phyloP scores from a whole-genome alignment of 2,329 filamentous ascomycete genomes.

The Aureobasidium pullulans region DNA sequence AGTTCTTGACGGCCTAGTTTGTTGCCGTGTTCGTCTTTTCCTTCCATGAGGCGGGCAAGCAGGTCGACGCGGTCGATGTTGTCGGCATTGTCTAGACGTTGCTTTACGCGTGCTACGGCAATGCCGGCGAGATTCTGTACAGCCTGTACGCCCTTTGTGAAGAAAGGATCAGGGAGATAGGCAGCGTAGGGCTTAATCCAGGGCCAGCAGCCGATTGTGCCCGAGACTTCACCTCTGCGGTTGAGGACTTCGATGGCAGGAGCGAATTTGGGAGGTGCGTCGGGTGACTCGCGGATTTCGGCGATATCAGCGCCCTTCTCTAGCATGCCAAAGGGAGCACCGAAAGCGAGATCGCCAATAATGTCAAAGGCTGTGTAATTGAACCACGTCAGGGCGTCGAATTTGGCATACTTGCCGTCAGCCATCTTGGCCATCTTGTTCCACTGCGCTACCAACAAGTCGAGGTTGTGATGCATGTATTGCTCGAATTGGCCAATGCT shows the following conservation, averaged over 20 bases:
- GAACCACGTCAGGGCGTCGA: slow-evolving; percentile 77
- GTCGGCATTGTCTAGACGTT: slow-evolving; percentile 60
- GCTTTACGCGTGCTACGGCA: slow-evolving; percentile 72
- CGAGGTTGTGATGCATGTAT: slow-evolving; percentile 75
- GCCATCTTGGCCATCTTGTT: slow-evolving; percentile 53
- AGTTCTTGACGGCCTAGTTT: slow-evolving; percentile 71
- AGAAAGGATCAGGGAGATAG: slow-evolving; percentile 77
- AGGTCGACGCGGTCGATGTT: slow-evolving; percentile 66
- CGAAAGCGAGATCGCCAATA: slow-evolving; percentile 60
- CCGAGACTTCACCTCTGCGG: slow-evolving; percentile 75
- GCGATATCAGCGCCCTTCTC: slow-evolving; percentile 67
- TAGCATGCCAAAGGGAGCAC: slow-evolving; percentile 77
- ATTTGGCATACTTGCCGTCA: slow-evolving; percentile 49
- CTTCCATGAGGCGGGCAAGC: slow-evolving; percentile 76
- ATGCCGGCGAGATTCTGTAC: slow-evolving; percentile 80
- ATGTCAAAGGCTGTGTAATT: slow-evolving; percentile 59
- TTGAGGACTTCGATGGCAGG: slow-evolving; percentile 84
- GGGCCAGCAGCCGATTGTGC: slow-evolving; percentile 66
- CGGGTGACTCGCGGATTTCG: slow-evolving; percentile 58
- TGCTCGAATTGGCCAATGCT: slow-evolving; percentile 78
- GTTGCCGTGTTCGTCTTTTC: slow-evolving; percentile 70
- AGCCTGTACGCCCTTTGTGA: slow-evolving; percentile 63
- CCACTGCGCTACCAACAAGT: slow-evolving; percentile 66
- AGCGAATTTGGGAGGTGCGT: slow-evolving; percentile 58
- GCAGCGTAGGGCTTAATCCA: slow-evolving; percentile 70